Evolutionary conservation across 2,329 filamentous ascomycete species (phyloP), one percentile per base, ranked within the genome.

Genomic region (Microdochium paspali): DNA sequence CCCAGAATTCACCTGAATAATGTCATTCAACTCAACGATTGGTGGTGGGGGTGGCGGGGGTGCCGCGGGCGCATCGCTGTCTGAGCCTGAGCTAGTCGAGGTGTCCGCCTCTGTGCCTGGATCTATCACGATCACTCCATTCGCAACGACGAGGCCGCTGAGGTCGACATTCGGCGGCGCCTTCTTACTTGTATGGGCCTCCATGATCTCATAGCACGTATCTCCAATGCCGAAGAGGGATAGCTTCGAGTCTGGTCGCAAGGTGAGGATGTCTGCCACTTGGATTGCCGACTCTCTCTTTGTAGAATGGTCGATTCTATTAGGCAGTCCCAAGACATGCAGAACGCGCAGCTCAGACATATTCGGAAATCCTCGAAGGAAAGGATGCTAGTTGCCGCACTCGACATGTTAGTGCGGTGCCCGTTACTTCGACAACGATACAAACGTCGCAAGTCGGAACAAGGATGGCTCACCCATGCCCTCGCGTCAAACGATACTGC

Each of bases 161-260:
- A 68, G 66, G 23, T 64, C 64, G 43, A 65, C 61, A 21, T 70
- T 66, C 6, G 65, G 35, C 12, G 35, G 35, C 35, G 35, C 18
- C 13, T 40, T 40, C 35, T 18, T 40, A 7, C 18, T 18, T 21
- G 35, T 40, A 21, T 40, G 35, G 15, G 35, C 35, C 18, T 93
- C 87, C 7, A 90, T 66, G 26, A 93, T 85, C 61, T 93, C 87
- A 58, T 87, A 93, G 64, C 88, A 93, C 63, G 90, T 90, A 35
- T 70, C 71, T n/a, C 75, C 74, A 47, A 93, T 78, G 18, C 84
- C 88, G 55, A 91, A 76, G 58, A 90, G 91, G 62, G 82, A 87
- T 13, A 93, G 72, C 57, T 84, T 81, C 24, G 90, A 77, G 55
- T 90, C 85, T 0, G 85, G 84, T 4, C 85, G 77, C 15, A 93